Conservation (phyloP, 208 protist genomes). For the Wallacemonas sp. region DNA sequence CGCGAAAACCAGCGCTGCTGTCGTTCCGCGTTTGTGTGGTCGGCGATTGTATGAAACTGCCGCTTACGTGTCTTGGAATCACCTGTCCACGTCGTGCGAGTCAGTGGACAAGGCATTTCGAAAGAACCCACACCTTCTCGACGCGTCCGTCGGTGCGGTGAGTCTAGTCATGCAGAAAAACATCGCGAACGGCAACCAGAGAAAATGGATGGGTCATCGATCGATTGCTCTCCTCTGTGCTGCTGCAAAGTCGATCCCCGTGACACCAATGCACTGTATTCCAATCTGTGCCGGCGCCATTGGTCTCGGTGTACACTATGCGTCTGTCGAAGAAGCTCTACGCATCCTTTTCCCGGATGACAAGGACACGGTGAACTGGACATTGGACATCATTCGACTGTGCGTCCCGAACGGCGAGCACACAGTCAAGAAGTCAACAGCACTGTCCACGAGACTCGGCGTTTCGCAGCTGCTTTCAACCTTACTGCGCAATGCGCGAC, state of each 20-base stretch:
- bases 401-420: slow-evolving; percentile 1
- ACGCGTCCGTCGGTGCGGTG: slow-evolving; percentile 27
- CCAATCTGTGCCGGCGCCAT: slow-evolving; percentile 45
- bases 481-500: neutral
- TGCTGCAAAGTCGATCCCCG: neutral
- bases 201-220: slow-evolving; percentile 59
- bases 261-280: slow-evolving; percentile 48
- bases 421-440: neutral
- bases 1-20: slow-evolving; percentile 21
- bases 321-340: slow-evolving; percentile 37
- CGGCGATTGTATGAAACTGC: slow-evolving; percentile 26
- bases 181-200: neutral
- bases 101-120: slow-evolving; percentile 15
- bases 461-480: neutral
- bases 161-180: slow-evolving; percentile 40
- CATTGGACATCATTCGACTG: slow-evolving; percentile 43
- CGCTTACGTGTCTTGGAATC: slow-evolving; percentile 64
- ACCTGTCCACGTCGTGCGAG: slow-evolving; percentile 34
- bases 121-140: slow-evolving; percentile 13
- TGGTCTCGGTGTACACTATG: slow-evolving; percentile 53
- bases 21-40: slow-evolving; percentile 28
- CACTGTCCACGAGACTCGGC: neutral
- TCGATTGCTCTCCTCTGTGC: slow-evolving; percentile 47
- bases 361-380: slow-evolving; percentile 20
- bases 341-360: slow-evolving; percentile 23